Evolutionary conservation across 2,329 filamentous ascomycete genomes (phyloP).

Genomic region (Apiospora sp.): DNA sequence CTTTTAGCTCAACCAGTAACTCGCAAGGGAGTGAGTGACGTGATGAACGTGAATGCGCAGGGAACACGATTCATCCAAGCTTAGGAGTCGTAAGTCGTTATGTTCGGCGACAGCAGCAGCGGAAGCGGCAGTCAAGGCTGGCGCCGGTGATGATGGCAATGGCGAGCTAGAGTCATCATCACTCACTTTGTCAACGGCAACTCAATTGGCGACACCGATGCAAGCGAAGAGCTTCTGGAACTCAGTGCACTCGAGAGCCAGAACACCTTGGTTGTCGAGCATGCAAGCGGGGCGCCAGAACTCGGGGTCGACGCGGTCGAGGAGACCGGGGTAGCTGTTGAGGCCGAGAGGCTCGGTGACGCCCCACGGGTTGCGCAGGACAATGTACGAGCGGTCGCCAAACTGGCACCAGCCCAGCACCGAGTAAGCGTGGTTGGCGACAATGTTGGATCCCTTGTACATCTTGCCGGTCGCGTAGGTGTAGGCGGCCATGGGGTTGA

Average conservation of each 20-base stretch:
- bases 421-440: conserved; percentile 55
- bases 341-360: conserved; percentile 51
- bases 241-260: conserved; percentile 46
- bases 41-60: not conserved
- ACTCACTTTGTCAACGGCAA: not conserved
- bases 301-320: conserved; percentile 47
- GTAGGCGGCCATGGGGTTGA: conserved; percentile 51
- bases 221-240: conserved; percentile 49
- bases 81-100: conserved; percentile 8
- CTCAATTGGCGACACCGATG: conserved; percentile 40
- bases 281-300: conserved; percentile 48
- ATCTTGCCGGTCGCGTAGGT: conserved; percentile 48
- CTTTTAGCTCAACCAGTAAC: not conserved
- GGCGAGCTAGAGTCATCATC: too few relatives aligned
- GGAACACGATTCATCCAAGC: not conserved
- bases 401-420: conserved; percentile 48
- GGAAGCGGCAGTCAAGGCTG: not conserved
- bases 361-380: conserved; percentile 54
- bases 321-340: conserved; percentile 48
- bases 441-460: conserved; percentile 51
- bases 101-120: not conserved
- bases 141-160: not conserved
- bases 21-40: not conserved
- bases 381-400: conserved; percentile 49
- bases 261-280: conserved; percentile 47